Conservation (phyloP, 768 basidiomycete species). For the Lepiota brunneoincarnata region DNA sequence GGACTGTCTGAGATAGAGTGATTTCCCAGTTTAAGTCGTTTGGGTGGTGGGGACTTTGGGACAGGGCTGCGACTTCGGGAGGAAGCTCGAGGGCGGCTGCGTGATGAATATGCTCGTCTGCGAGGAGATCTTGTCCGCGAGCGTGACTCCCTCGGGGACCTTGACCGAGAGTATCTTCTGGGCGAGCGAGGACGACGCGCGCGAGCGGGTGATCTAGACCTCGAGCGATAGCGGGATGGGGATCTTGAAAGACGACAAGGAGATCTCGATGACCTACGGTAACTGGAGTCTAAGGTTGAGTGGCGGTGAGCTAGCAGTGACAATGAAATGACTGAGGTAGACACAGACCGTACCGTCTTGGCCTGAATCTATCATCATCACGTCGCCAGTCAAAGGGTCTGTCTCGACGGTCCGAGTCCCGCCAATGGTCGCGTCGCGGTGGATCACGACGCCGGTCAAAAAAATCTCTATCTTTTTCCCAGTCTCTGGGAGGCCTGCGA, state of each 20-base stretch:
- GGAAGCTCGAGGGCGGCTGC: not conserved
- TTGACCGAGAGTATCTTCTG: slow-evolving; percentile 10
- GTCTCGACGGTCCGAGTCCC: slow-evolving; percentile 16
- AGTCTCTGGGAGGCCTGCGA: slow-evolving; percentile 15
- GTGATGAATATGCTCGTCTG: slow-evolving; percentile 5
- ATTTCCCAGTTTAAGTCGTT: slow-evolving; percentile 21
- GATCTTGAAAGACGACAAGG: slow-evolving; percentile 13
- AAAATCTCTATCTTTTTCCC: slow-evolving; percentile 19
- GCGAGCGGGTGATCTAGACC: slow-evolving; percentile 8
- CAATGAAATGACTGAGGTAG: not conserved
- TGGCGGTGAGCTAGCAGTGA: not conserved
- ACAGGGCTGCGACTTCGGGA: slow-evolving; percentile 17
- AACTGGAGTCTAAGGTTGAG: slow-evolving; percentile 1
- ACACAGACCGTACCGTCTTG: slow-evolving; percentile 7
- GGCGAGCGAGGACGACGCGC: slow-evolving; percentile 4
- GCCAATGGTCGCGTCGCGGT: slow-evolving; percentile 7
- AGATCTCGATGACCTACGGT: slow-evolving; percentile 18
- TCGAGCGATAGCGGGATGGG: not conserved
- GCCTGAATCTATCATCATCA: slow-evolving; percentile 10
- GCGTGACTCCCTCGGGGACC: slow-evolving; percentile 10
- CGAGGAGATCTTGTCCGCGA: slow-evolving; percentile 16
- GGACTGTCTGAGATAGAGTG: slow-evolving; percentile 21
- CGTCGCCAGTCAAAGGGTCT: slow-evolving; percentile 9
- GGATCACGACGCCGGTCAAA: slow-evolving; percentile 17
- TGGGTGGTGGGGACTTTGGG: slow-evolving; percentile 17